A percentile compares a stretch with the other conserved stretches of the same genome.
Evolutionary conservation across 2,329 filamentous ascomycete genomes (phyloP).

Genomic region (Aspergillus unguis): DNA sequence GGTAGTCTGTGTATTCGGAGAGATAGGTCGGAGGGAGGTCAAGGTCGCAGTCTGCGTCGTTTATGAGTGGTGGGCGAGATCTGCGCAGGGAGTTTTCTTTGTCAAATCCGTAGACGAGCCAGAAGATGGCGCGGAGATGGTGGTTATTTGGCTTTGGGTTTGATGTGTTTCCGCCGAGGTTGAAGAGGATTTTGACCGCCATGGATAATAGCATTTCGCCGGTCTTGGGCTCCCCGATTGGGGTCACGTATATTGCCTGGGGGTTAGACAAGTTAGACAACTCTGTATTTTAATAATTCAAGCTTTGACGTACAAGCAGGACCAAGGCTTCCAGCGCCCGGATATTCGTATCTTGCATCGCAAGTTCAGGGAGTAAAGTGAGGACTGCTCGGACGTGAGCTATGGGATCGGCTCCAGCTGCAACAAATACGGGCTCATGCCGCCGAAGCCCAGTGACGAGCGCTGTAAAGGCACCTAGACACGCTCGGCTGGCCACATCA

Average conservation of each 20-base stretch:
- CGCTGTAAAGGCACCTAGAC: conserved; percentile 24
- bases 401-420: conserved; percentile 21
- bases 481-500: conserved; percentile 17
- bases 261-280: not conserved
- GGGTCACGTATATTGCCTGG: conserved; percentile 22
- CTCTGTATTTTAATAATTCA: no score
- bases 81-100: conserved; percentile 24
- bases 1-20: conserved; percentile 17
- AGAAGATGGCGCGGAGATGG: conserved; percentile 25
- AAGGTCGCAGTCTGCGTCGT: conserved; percentile 24
- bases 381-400: conserved; percentile 17
- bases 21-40: conserved; percentile 22
- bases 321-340: conserved; percentile 23
- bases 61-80: conserved; percentile 21
- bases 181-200: conserved; percentile 22
- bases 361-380: conserved; percentile 18
- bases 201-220: conserved; percentile 22
- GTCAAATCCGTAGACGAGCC: conserved; percentile 25
- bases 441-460: conserved; percentile 23
- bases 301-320: conserved; percentile 17
- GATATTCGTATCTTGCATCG: conserved; percentile 20
- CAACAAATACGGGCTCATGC: conserved; percentile 19
- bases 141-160: not conserved
- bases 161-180: conserved; percentile 17
- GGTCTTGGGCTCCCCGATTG: conserved; percentile 22